A percentile compares a stretch with the other conserved stretches of the same genome.
phyloP scores from a whole-genome alignment of 805 yeast species.

The Ogataea glucozyma region DNA sequence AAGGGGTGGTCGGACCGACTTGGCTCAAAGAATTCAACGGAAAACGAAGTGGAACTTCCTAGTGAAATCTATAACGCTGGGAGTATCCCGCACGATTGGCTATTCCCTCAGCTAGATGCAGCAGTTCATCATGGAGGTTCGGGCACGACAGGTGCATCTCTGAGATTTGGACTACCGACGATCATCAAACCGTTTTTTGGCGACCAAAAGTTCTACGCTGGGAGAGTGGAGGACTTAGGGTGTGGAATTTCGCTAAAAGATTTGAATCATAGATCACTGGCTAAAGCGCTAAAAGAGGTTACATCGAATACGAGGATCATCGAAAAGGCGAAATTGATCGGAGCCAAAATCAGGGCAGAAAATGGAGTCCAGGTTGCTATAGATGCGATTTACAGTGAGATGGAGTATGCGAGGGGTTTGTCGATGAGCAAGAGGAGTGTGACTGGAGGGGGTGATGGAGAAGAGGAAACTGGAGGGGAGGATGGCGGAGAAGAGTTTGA shows the following conservation, averaged over 20 bases:
- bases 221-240: conserved; percentile 84
- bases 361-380: conserved; percentile 81
- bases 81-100: conserved; percentile 89
- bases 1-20: conserved; percentile 93
- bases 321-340: conserved; percentile 64
- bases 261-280: conserved; percentile 60
- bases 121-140: conserved; percentile 98
- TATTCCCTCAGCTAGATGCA: conserved; percentile 84
- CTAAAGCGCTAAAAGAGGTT: conserved; percentile 68
- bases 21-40: conserved; percentile 34
- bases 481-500: conserved; percentile 26
- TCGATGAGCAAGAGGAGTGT: conserved; percentile 46
- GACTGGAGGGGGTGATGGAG: conserved; percentile 18
- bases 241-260: conserved; percentile 74
- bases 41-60: conserved; percentile 58
- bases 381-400: conserved; percentile 70
- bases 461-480: conserved; percentile 16
- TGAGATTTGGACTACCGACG: conserved; percentile 85
- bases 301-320: conserved; percentile 66
- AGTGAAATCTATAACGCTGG: conserved; percentile 68
- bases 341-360: conserved; percentile 66
- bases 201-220: conserved; percentile 91
- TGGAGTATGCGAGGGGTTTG: conserved; percentile 71
- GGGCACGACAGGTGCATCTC: conserved; percentile 92
- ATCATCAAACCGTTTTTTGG: conserved; percentile 94